A percentile compares a stretch with the other conserved stretches of the same genome.
phyloP scores from a whole-genome alignment of 73 alveolate species.

The Paramecium primaurelia region DNA sequence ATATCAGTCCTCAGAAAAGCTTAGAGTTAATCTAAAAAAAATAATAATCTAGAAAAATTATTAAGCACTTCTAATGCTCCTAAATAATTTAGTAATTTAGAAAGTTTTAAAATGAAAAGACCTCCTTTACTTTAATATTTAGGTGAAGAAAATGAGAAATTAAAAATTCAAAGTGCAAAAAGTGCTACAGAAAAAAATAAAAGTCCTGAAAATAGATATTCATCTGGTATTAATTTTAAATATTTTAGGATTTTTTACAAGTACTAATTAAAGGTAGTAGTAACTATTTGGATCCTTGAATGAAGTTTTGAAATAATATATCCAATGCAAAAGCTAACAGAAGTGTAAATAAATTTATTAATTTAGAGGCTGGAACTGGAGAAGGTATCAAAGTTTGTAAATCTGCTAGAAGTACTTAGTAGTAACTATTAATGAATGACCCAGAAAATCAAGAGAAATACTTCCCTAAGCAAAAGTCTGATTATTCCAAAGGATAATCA shows the following conservation, averaged over 20 bases:
- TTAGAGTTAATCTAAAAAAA: neutral
- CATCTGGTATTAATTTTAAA: neutral
- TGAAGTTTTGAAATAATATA: constrained; percentile 1
- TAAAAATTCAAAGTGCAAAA: neutral
- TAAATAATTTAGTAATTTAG: neutral
- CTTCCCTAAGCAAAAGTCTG: neutral
- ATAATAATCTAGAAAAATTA: neutral
- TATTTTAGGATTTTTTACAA: neutral
- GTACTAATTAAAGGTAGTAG: neutral
- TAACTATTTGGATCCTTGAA: neutral
- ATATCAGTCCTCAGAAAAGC: neutral
- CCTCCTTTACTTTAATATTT: constrained; percentile 13
- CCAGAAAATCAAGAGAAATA: neutral
- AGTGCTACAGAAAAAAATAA: neutral
- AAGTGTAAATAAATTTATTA: neutral
- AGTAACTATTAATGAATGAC: neutral
- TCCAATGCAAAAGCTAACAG: neutral
- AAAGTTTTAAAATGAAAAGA: neutral
- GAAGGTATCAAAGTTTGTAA: constrained; percentile 36
- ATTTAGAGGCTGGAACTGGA: constrained; percentile 50
- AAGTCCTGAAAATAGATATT: neutral
- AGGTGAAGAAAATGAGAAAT: constrained; percentile 19
- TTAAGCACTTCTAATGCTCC: neutral
- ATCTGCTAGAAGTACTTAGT: neutral
- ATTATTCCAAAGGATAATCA: neutral